phyloP scores from a whole-genome alignment of 352 stramenopile species.

The Pythium dissotocum region DNA sequence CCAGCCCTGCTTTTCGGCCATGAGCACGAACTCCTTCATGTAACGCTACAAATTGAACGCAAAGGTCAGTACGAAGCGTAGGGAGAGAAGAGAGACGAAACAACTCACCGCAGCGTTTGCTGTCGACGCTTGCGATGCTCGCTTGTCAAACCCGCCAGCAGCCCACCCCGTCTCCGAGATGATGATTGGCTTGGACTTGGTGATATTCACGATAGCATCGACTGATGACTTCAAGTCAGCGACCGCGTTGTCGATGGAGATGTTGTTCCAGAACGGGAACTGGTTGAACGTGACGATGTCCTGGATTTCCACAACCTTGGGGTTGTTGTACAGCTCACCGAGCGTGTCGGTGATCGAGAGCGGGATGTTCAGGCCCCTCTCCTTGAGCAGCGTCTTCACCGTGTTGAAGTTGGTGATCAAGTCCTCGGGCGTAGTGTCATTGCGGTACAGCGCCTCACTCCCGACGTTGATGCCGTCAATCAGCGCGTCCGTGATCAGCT shows the following conservation, averaged over 20 bases:
- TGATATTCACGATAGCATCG: conserved; percentile 54
- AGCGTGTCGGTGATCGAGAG: conserved; percentile 84
- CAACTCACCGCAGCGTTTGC: conserved; percentile 56
- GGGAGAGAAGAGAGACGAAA: not conserved
- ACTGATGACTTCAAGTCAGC: conserved; percentile 70
- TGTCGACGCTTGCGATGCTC: conserved; percentile 54
- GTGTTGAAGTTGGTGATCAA: conserved; percentile 69
- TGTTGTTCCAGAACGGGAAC: conserved; percentile 86
- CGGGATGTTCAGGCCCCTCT: conserved; percentile 54
- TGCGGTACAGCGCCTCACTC: conserved; percentile 78
- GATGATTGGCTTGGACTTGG: conserved; percentile 71
- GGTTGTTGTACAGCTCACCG: conserved; percentile 74
- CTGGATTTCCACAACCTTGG: conserved; percentile 63
- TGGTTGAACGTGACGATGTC: conserved; percentile 84
- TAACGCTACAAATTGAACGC: conserved; percentile 38
- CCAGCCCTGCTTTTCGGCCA: conserved; percentile 63
- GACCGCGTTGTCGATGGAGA: conserved; percentile 50
- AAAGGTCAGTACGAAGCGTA: not conserved
- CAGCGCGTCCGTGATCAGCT: conserved; percentile 60
- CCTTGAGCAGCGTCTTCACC: conserved; percentile 66
- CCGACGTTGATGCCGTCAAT: conserved; percentile 83
- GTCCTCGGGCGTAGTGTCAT: conserved; percentile 65
- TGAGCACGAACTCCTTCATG: conserved; percentile 76
- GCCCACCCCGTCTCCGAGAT: conserved; percentile 86
- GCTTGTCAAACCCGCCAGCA: conserved; percentile 45